Base-by-base conservation (phyloP, 805 yeast species). In the Spathaspora passalidarum region DNA sequence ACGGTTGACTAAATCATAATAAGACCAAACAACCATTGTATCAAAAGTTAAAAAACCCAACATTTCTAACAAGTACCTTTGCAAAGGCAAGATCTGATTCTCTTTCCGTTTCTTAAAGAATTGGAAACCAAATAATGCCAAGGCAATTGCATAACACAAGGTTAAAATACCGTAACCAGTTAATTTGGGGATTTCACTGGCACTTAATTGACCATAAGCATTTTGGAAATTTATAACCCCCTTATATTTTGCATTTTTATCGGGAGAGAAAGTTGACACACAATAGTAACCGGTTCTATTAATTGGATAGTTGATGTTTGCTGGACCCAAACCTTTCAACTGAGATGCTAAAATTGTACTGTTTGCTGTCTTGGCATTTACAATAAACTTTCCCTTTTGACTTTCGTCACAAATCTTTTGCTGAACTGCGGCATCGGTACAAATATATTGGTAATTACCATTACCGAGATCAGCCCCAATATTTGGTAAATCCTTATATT, bases 221-320 rank as follows among this genome's bases (percentile, higher is more conserved):
- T 91, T 94, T 69, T 89, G 94, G 68, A 88, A 94, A 56, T 84
- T 84, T 38, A 86, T 85, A n/a, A 68, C 65, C 13, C 92, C 86
- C 42, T 74, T 63, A 65, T 84, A 94, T 17, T 69, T 72, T 38
- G 62, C 61, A 40, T 60, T 61, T 10, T 62, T 57, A 14, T 63
- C 54, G 19, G 78, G 68, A 19, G 81, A 73, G 52, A 73, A 81
- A 0, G 95, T 84, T 1, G 90, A 82, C 36, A 92, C 86, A 72
- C 99, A 94, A 68, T 91, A 94, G 65, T 86, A 94, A 5, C 98
- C 98, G 1, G 98, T 89, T 48, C 76, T 74, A 47, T 74, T 69
- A 38, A 94, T 80, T 3, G 73, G 72, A 57, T 90, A 94, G 32
- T 77, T 73, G 48, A 84, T 65, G 37, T 80, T 78, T 37, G 81